Conservation (phyloP, 2,329 filamentous ascomycete genomes). For the Pseudocercospora crystallina region DNA sequence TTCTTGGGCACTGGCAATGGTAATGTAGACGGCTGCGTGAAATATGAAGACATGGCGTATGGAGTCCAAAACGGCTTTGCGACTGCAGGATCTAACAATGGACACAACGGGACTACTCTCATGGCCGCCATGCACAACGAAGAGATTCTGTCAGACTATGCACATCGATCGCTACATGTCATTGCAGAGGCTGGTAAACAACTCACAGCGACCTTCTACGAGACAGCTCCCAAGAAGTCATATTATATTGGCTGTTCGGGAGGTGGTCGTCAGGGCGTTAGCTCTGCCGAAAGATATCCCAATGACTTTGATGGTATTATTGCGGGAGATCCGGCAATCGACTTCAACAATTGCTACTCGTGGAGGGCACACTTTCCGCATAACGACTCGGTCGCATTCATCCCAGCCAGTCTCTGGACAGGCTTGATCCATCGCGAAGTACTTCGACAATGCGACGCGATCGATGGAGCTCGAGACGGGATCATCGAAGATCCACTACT, state of each 20-base stretch:
- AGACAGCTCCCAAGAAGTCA: slow-evolving; percentile 41
- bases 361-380: neutral
- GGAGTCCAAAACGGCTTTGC: neutral
- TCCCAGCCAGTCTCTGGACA: slow-evolving; percentile 37
- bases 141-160: neutral
- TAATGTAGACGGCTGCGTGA: neutral
- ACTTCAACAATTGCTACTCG: slow-evolving; percentile 37
- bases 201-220: slow-evolving; percentile 26
- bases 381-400: neutral
- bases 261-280: slow-evolving; percentile 57
- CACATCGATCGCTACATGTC: neutral
- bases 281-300: slow-evolving; percentile 52
- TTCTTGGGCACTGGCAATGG: slow-evolving; percentile 1
- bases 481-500: slow-evolving; percentile 48
- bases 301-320: slow-evolving; percentile 57
- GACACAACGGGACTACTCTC: neutral
- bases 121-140: neutral
- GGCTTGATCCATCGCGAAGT: slow-evolving; percentile 44
- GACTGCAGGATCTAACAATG: neutral
- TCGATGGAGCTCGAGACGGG: slow-evolving; percentile 50
- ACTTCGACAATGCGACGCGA: slow-evolving; percentile 47
- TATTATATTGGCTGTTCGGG: slow-evolving; percentile 60
- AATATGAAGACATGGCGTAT: neutral
- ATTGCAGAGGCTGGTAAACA: neutral
- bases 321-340: slow-evolving; percentile 49